Evolutionary conservation across 768 basidiomycete species (phyloP).

Genomic region (Lepiota venenata): DNA sequence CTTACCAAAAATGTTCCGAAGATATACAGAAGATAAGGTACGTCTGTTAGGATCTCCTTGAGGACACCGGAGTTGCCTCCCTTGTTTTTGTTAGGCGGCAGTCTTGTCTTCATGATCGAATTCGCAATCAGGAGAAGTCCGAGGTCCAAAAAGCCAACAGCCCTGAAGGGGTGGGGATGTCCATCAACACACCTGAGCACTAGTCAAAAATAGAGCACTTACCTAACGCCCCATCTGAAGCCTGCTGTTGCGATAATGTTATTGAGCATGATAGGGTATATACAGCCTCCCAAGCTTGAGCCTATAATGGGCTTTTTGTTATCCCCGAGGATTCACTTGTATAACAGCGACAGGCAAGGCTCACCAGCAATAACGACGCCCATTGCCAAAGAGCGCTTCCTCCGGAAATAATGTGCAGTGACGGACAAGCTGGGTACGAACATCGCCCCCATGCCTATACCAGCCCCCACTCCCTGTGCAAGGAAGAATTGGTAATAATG

Average conservation of each 20-base stretch:
- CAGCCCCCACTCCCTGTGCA: conserved; percentile 54
- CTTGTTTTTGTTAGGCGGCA: conserved; percentile 25
- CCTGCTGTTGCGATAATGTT: conserved; percentile 36
- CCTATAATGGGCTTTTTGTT: conserved; percentile 22
- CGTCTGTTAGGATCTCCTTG: conserved; percentile 35
- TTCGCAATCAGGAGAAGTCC: conserved; percentile 42
- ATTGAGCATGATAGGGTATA: conserved; percentile 52
- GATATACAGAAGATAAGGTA: conserved; percentile 38
- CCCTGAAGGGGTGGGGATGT: conserved; percentile 24
- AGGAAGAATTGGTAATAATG: conserved; percentile 53
- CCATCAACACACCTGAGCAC: neutral
- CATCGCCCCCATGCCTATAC: conserved; percentile 52
- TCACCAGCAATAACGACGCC: conserved; percentile 51
- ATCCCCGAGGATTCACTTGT: neutral
- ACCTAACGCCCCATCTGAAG: conserved; percentile 43
- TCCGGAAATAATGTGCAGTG: conserved; percentile 52
- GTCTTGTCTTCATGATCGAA: conserved; percentile 38
- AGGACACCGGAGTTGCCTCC: conserved; percentile 22
- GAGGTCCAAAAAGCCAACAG: conserved; percentile 43
- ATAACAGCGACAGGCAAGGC: neutral
- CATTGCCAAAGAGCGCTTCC: conserved; percentile 47
- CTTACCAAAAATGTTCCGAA: conserved; percentile 38
- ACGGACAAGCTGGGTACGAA: conserved; percentile 51
- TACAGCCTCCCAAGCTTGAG: conserved; percentile 45
- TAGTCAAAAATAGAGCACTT: conserved; percentile 20